Base-by-base conservation (phyloP, 495 filamentous ascomycete species). In the Aspergillus sparsus region DNA sequence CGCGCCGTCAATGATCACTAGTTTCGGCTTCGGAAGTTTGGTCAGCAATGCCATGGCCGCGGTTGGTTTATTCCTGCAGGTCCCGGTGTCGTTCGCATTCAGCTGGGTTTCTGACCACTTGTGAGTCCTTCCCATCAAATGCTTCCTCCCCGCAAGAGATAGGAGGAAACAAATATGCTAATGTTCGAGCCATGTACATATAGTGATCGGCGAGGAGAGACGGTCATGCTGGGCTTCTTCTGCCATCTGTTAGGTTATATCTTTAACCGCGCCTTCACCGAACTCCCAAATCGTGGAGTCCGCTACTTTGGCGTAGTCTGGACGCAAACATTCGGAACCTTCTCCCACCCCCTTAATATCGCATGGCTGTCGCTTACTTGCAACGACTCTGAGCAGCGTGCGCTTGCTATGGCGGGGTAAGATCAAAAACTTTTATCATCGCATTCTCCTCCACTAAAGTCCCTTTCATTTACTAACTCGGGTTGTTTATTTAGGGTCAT, bases 341-440 rank as follows among this genome's bases (percentile, higher is more conserved):
- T 61, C 21, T 61, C 58, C 6, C 58, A 61, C 32, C 58, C 58
- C 11, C 32, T 62, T 18, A 62, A 62, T 32, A 62, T 62, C 7
- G 60, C 54, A 18, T 62, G 60, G 60, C 41, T 58, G 12, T 62
- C 60, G 12, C 54, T 62, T 11, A 54, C 49, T 12, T 62, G 60
- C 49, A 18, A 58, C 0, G 54, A 57, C 37, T 57, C 60, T 5
- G 53, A 62, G 47, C 53, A 62, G 55, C 49, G 60, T 7, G 55
- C 54, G 3, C 49, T 62, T 32, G 54, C 55, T n/a, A 62, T 62
- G 60, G 60, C 60, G 11, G 55, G 55, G 60, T 62, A 49, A 50
- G 55, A 49, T 44, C 31, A 21, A 21, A 21, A 46, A n/a, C 12
- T 10, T 36, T 13, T 7, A 27, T 31, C 2, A 41, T 47, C 44